Evolutionary conservation across 2,329 filamentous ascomycete species (phyloP), one percentile per base, ranked within the genome.

Genomic region (Verticillium isaacii): DNA sequence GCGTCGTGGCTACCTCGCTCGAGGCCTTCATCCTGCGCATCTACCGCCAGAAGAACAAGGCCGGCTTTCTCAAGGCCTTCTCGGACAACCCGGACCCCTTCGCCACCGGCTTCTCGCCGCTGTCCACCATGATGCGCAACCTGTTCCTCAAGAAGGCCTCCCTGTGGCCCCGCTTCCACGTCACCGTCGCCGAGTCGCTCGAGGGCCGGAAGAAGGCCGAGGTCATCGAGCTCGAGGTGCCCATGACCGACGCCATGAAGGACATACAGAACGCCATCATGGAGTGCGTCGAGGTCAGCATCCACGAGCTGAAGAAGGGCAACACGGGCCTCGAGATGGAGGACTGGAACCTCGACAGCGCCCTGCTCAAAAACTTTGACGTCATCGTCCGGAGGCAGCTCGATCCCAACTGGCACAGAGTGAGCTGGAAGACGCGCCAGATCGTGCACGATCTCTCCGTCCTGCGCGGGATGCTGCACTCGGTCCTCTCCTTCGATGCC

Each of bases 1-100:
- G 89, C 64, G 86, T 96, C 36, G 78, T 93, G 29, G 91, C 93
- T 15, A 97, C 93, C 1, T 95, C 93, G 1, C 79, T 93, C 2
- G 95, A 99, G 74, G 94, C 95, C 7, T 99, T 99, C 75, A 97
- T 99, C 64, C 80, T 98, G 63, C 86, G 95, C 45, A 92, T 97
- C 61, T 99, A 93, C 73, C 86, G 95, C 63, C 94, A 98, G 77
- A 92, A 92, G 80, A 99, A 99, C 76, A 97, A 96, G 78, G 81
- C 78, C 36, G 95, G 95, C 37, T 98, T 99, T 68, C 81, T 99
- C 36, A 99, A 99, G 72, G 95, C 95, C 14, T 97, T 99, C 71
- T 95, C 93, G 0, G 95, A 99, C 73, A 91, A 89, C 37, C 94
- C 95, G 0, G 93, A 98, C 71, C 90, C 93, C 0, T 96, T 99